Base-by-base conservation (phyloP, 306 rosid genomes). In the Cucumis hystrix region DNA sequence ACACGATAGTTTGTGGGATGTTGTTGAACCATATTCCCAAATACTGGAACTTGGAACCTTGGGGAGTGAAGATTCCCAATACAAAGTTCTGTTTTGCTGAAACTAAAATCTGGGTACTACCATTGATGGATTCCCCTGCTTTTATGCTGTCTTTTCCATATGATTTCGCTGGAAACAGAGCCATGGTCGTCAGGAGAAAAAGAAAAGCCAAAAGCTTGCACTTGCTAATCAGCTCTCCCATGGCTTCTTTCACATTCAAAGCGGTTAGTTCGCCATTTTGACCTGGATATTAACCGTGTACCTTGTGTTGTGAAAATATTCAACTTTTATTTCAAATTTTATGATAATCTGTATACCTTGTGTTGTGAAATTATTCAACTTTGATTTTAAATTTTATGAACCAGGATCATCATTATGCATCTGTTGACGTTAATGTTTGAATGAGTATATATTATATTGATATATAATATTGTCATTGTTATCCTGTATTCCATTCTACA, bases 11-110 rank as follows among this genome's bases (percentile, higher is more conserved):
- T 14, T 71, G 25, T 2, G 74, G 70, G 7, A 83, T 74, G 37
- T 78, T 43, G 30, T 82, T 79, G 78, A 85, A 87, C 89, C 89
- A 78, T 78, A 87, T 82, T 57, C 89, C 91, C 35, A 87, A 80
- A 73, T 87, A 87, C 15, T 35, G 82, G 62, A 69, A 30, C 10
- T 80, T 72, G 51, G 87, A 81, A 58, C 56, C 83, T 16, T n/a
- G 41, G 49, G 85, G 83, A 66, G 54, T 80, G 75, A 87, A 87
- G 51, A 87, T 81, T 37, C 89, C 89, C 3, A 87, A 79, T 25
- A 81, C 91, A 80, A 87, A 87, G 10, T 82, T 81, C 17, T 83
- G 79, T 30, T 55, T 12, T 3, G 88, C 41, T 45, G 91, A 87
- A 59, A 87, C 74, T 51, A 85, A 70, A 25, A 84, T 85, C 60